These are phyloP conservation scores for Linaria vulgaris DNA, from an alignment of 257 asterid genomes.

Conservation along the genomic window DNA sequence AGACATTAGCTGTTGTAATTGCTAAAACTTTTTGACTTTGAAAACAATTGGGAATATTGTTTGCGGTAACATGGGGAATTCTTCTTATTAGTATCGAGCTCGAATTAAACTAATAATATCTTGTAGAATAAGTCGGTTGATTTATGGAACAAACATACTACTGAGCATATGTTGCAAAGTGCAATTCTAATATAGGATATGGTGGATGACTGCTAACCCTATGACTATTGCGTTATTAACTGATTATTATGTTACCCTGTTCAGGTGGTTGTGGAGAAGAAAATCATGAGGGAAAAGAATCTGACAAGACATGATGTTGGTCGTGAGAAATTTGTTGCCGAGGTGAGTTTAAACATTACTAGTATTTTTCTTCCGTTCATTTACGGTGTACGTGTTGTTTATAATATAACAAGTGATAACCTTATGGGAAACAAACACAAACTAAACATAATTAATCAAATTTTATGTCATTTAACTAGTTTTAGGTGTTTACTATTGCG, in stretches of 20 bases:
- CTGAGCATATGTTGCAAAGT: not conserved
- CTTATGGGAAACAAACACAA: not conserved
- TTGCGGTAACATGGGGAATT: not conserved
- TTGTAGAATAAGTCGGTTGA: not conserved
- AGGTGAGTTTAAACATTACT: conserved; percentile 48
- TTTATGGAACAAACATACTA: too few species aligned
- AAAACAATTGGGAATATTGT: not conserved
- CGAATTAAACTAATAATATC: conserved; percentile 1
- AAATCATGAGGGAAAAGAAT: conserved; percentile 70
- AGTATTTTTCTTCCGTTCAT: conserved; percentile 9
- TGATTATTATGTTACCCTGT: conserved; percentile 25
- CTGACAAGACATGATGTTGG: conserved; percentile 83
- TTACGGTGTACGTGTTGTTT: not conserved
- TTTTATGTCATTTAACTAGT: not conserved
- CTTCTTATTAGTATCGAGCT: not conserved
- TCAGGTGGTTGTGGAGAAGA: conserved; percentile 94
- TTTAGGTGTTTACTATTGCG: conserved; percentile 8
- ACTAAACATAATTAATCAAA: not conserved
- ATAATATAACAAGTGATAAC: too few species aligned
- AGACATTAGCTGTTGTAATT: conserved; percentile 5
- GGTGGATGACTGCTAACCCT: not conserved
- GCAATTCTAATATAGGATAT: not conserved
- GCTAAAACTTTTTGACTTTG: not conserved
- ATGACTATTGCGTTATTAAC: conserved; percentile 1
- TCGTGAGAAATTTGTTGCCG: conserved; percentile 64